These are phyloP conservation scores for Chalciporus sp. DNA, from an alignment of 1,284 basidiomycete genomes.

Conservation along the genomic window DNA sequence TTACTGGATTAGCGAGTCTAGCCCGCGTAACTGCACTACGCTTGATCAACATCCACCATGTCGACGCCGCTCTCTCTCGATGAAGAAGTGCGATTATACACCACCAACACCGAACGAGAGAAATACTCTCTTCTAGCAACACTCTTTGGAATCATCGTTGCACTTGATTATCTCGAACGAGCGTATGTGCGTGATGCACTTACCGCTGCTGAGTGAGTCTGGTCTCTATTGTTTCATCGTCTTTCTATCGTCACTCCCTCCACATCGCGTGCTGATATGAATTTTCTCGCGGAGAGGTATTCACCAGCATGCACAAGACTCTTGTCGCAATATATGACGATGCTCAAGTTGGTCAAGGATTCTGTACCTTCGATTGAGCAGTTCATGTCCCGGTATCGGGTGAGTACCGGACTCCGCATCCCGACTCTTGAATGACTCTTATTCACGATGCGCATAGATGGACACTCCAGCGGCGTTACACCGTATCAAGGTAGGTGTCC, in stretches of 20 bases:
- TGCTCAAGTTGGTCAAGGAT: conserved; percentile 90
- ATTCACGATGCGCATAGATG: conserved; percentile 59
- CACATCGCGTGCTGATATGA: conserved; percentile 16
- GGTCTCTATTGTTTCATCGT: not conserved
- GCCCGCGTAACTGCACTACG: not conserved
- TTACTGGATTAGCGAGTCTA: conserved; percentile 1
- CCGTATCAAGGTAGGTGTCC: conserved; percentile 89
- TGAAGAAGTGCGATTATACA: conserved; percentile 91
- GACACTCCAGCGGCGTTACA: conserved; percentile 93
- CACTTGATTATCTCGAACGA: conserved; percentile 92
- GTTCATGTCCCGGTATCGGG: conserved; percentile 91
- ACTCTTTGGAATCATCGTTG: conserved; percentile 89
- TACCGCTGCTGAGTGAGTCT: conserved; percentile 82
- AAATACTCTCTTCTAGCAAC: conserved; percentile 88
- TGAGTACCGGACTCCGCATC: conserved; percentile 38
- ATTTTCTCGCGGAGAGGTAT: conserved; percentile 65
- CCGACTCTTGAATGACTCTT: no score
- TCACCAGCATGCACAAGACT: conserved; percentile 93
- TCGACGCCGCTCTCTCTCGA: conserved; percentile 60
- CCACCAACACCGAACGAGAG: conserved; percentile 88
- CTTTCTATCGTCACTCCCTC: not conserved
- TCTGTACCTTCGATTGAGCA: conserved; percentile 82
- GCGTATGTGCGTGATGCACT: conserved; percentile 95
- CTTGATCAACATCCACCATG: conserved; percentile 16
- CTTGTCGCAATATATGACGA: conserved; percentile 95